phyloP scores from a whole-genome alignment of 2,329 filamentous ascomycete species.

The Stylonectria norvegica region DNA sequence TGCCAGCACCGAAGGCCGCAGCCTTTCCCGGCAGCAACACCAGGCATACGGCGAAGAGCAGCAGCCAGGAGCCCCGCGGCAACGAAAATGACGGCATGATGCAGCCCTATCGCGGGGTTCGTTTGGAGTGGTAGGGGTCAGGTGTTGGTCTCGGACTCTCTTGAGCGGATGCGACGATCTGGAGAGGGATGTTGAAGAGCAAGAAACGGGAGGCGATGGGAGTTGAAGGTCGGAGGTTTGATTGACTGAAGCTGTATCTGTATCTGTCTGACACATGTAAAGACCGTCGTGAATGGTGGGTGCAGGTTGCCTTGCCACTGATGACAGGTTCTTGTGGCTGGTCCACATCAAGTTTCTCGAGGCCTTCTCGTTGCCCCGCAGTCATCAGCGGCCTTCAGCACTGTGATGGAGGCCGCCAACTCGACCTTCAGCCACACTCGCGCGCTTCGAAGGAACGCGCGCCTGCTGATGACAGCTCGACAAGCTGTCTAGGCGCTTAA shows the following conservation, averaged over 20 bases:
- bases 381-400: too few species aligned
- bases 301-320: slow-evolving; percentile 3
- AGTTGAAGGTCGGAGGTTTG: slow-evolving; percentile 2
- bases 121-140: too few species aligned
- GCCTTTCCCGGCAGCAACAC: slow-evolving; percentile 55
- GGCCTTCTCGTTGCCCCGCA: too few species aligned
- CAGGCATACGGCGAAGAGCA: slow-evolving; percentile 48
- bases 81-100: slow-evolving; percentile 47
- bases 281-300: not conserved
- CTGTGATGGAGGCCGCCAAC: too few species aligned
- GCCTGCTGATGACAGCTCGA: too few species aligned
- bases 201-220: slow-evolving; percentile 2
- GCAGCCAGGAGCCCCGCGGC: slow-evolving; percentile 49
- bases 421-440: too few species aligned
- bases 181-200: not conserved
- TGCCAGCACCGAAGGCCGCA: slow-evolving; percentile 65
- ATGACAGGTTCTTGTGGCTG: slow-evolving; percentile 4
- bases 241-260: too few species aligned
- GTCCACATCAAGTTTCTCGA: too few species aligned
- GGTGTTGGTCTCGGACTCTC: slow-evolving; percentile 19
- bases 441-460: too few species aligned
- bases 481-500: too few species aligned
- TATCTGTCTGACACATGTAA: too few species aligned
- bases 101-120: slow-evolving; percentile 27
- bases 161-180: not conserved